Conservation (phyloP, 2,329 filamentous ascomycete species). For the Monosporascus sp. region DNA sequence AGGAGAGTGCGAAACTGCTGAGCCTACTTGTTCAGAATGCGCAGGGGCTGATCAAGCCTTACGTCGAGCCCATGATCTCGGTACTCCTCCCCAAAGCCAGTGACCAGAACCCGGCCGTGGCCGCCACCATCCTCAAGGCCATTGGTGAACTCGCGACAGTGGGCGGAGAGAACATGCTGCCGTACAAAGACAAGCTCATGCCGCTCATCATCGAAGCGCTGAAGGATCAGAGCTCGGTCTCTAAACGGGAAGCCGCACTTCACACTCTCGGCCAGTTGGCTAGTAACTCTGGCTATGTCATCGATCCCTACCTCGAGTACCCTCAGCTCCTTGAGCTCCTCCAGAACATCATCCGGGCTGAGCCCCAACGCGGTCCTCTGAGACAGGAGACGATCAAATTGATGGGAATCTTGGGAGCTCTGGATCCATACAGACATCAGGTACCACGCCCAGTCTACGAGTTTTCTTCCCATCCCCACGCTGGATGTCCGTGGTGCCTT, state of each 20-base stretch:
- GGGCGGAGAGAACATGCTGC: constrained; percentile 87
- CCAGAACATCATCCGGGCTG: constrained; percentile 89
- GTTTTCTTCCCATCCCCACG: constrained; percentile 9
- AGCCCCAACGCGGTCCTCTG: constrained; percentile 75
- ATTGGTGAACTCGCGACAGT: constrained; percentile 93
- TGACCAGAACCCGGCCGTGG: constrained; percentile 80
- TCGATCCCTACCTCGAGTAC: constrained; percentile 91
- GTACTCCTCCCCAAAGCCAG: constrained; percentile 90
- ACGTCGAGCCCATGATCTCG: constrained; percentile 93
- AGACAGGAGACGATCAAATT: constrained; percentile 94
- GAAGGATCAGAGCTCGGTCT: constrained; percentile 86
- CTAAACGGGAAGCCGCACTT: constrained; percentile 86
- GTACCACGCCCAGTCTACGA: constrained; percentile 28
- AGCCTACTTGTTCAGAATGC: constrained; percentile 91
- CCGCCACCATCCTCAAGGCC: constrained; percentile 89
- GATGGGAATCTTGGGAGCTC: constrained; percentile 88
- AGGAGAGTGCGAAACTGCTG: constrained; percentile 90
- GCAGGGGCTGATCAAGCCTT: constrained; percentile 87
- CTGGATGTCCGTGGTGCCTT: constrained; percentile 3
- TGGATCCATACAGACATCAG: constrained; percentile 95
- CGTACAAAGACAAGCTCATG: constrained; percentile 90
- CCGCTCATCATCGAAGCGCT: constrained; percentile 89
- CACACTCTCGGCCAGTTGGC: constrained; percentile 88
- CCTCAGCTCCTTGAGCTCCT: constrained; percentile 88
- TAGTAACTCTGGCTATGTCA: constrained; percentile 96